Conservation (phyloP, 352 stramenopile genomes). For the Phytophthora ramorum region DNA sequence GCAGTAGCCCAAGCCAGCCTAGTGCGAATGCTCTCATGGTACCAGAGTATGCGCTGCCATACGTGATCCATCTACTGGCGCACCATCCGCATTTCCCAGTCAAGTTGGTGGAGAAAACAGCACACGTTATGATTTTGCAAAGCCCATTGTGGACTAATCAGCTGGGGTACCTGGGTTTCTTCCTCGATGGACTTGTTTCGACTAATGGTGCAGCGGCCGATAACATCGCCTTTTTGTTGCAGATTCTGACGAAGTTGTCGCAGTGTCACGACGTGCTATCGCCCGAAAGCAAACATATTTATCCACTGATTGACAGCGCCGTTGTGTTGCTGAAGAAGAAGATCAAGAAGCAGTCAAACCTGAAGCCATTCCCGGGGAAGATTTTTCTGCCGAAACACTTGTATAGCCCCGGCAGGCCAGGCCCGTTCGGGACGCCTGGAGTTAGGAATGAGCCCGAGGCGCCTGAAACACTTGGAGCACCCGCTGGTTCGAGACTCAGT, state of each 20-base stretch:
- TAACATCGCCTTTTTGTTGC: constrained; percentile 88
- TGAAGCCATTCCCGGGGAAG: constrained; percentile 83
- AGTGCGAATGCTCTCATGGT: constrained; percentile 69
- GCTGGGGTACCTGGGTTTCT: constrained; percentile 68
- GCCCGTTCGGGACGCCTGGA: constrained; percentile 20
- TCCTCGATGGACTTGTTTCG: constrained; percentile 76
- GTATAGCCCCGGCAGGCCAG: constrained; percentile 40
- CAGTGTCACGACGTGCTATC: constrained; percentile 70
- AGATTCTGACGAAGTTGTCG: constrained; percentile 81
- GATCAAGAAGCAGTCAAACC: constrained; percentile 87
- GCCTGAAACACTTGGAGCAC: constrained; percentile 25
- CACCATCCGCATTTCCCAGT: constrained; percentile 77
- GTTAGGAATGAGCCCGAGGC: constrained; percentile 35
- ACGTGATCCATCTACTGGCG: constrained; percentile 84
- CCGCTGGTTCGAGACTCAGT: constrained; percentile 43
- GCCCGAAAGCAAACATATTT: constrained; percentile 53
- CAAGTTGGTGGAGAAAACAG: constrained; percentile 41
- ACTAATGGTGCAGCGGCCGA: constrained; percentile 57
- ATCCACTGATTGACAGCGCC: constrained; percentile 68
- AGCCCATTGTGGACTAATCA: constrained; percentile 69
- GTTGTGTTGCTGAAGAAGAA: constrained; percentile 76
- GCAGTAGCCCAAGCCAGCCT: constrained; percentile 20
- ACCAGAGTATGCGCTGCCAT: constrained; percentile 83
- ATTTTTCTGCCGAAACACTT: constrained; percentile 87
- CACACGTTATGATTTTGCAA: constrained; percentile 29